These are phyloP conservation scores for Psilocybe mexicana DNA, from an alignment of 1,284 basidiomycete species.

Conservation along the genomic window DNA sequence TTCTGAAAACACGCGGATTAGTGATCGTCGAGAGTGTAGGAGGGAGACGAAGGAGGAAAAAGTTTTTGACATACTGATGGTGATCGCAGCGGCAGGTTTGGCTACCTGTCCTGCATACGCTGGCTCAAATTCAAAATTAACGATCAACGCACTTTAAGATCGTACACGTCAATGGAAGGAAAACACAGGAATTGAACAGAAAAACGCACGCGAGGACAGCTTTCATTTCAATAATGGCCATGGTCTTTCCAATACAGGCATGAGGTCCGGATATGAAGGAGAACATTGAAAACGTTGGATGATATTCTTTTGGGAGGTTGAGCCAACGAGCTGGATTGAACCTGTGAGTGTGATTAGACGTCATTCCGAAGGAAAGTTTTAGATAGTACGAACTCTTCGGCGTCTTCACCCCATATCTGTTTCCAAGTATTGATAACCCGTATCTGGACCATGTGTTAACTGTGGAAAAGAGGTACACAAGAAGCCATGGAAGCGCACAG, in stretches of 20 bases:
- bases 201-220: slow-evolving; percentile 43
- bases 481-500: slow-evolving; percentile 32
- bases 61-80: neutral
- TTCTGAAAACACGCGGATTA: neutral
- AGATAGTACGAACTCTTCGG: slow-evolving; percentile 41
- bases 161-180: neutral
- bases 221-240: slow-evolving; percentile 57
- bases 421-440: slow-evolving; percentile 50
- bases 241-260: slow-evolving; percentile 51
- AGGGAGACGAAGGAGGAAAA: neutral
- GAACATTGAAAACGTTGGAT: slow-evolving; percentile 38
- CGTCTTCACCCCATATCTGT: slow-evolving; percentile 46
- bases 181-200: neutral
- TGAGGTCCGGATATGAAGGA: slow-evolving; percentile 50
- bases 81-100: slow-evolving; percentile 6
- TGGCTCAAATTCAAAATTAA: slow-evolving; percentile 6
- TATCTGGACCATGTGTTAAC: slow-evolving; percentile 34
- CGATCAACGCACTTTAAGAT: neutral
- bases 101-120: slow-evolving; percentile 1
- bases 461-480: neutral
- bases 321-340: slow-evolving; percentile 47
- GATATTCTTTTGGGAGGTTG: slow-evolving; percentile 37
- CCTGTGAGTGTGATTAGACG: slow-evolving; percentile 20
- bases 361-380: slow-evolving; percentile 24
- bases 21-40: neutral